Percentiles rank a stretch among this genome's conserved stretches.
phyloP scores from a whole-genome alignment of 1,139 yeast genomes.

The Pichiaceae sp. region DNA sequence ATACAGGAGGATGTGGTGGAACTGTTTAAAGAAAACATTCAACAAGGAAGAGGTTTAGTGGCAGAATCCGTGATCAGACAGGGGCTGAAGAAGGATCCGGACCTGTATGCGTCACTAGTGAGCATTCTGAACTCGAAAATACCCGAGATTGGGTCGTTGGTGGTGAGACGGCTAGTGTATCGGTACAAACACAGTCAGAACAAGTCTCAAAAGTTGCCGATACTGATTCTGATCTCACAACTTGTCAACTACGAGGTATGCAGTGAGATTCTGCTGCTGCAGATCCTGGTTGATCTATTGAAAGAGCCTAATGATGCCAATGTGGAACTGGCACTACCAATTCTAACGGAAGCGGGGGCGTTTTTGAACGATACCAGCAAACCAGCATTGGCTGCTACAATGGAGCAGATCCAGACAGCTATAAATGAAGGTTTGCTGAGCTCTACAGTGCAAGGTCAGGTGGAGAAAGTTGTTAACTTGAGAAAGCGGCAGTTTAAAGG shows the following conservation, averaged over 20 bases:
- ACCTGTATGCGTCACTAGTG: slow-evolving; percentile 50
- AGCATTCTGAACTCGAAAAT: slow-evolving; percentile 58
- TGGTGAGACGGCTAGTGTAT: slow-evolving; percentile 46
- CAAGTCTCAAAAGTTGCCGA: slow-evolving; percentile 36
- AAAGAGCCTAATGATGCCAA: slow-evolving; percentile 45
- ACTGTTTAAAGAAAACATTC: slow-evolving; percentile 45
- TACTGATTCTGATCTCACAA: slow-evolving; percentile 47
- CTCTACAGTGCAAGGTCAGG: slow-evolving; percentile 35
- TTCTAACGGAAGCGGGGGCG: slow-evolving; percentile 38
- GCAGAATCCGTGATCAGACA: slow-evolving; percentile 29
- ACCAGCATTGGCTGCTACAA: slow-evolving; percentile 41
- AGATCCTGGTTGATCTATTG: slow-evolving; percentile 53
- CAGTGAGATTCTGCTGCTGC: slow-evolving; percentile 55
- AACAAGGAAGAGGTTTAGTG: slow-evolving; percentile 54
- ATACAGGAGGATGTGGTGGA: slow-evolving; percentile 39
- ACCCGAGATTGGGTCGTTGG: slow-evolving; percentile 59
- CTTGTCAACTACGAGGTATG: slow-evolving; percentile 59
- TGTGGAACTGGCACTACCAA: slow-evolving; percentile 37
- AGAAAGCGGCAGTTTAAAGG: slow-evolving; percentile 38
- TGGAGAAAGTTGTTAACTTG: slow-evolving; percentile 45
- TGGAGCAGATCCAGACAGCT: slow-evolving; percentile 52
- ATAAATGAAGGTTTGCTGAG: slow-evolving; percentile 47
- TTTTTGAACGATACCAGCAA: slow-evolving; percentile 33
- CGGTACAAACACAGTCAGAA: slow-evolving; percentile 52
- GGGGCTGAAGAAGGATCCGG: slow-evolving; percentile 40